These are phyloP conservation scores for Phytophthora meadii DNA, from an alignment of 352 stramenopile genomes.

Conservation along the genomic window DNA sequence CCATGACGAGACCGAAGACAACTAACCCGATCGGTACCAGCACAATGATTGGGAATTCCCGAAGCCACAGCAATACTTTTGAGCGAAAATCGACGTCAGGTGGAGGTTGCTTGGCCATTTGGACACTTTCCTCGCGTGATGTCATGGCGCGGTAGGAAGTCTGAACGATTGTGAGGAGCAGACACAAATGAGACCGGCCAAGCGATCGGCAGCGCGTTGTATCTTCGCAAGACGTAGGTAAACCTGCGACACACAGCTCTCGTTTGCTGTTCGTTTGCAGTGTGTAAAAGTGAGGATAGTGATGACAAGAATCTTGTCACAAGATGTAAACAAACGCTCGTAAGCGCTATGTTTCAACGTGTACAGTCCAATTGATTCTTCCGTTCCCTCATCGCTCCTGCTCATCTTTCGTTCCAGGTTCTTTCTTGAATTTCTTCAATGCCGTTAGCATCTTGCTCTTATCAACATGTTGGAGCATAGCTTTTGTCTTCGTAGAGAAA, in stretches of 20 bases:
- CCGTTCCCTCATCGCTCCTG: no score
- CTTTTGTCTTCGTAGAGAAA: not conserved
- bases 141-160: not conserved
- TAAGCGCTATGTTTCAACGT: not conserved
- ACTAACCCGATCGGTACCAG: conserved; percentile 16
- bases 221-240: not conserved
- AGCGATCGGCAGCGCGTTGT: not conserved
- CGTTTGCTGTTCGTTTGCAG: conserved; percentile 1
- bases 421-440: conserved; percentile 1
- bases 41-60: conserved; percentile 9
- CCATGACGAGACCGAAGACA: conserved; percentile 15
- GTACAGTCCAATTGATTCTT: not conserved
- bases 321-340: not conserved
- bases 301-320: not conserved
- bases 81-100: not conserved
- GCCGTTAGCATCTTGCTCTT: not conserved
- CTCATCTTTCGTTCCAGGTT: no score
- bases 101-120: conserved; percentile 2
- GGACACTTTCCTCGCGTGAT: conserved; percentile 2
- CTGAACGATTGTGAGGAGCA: not conserved
- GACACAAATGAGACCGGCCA: conserved; percentile 1
- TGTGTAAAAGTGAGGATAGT: not conserved
- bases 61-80: not conserved
- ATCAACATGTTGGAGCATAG: conserved; percentile 2
- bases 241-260: not conserved